Base-by-base conservation (phyloP, 2,329 filamentous ascomycete species). In the Cladosporium austrohemisphaericum region DNA sequence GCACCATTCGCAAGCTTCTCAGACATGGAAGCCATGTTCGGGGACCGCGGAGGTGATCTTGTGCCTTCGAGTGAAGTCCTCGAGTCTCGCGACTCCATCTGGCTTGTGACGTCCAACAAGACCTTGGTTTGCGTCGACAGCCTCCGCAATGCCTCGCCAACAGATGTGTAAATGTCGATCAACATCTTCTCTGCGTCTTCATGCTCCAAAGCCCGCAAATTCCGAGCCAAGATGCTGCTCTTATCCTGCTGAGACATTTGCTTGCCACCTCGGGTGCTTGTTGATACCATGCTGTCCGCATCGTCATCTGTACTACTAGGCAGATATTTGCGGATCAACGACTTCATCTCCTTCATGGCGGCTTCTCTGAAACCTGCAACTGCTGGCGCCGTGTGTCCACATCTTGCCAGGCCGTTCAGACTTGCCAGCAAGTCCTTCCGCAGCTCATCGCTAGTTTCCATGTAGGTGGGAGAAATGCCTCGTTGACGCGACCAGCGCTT, bases 291-390 rank as follows among this genome's bases (percentile, higher is more conserved):
- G 0, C 90, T 95, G 65, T 93, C 88, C 53, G 85, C 88, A 64
- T 98, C 93, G 57, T 97, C 92, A 52, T 98, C 93, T 59, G 83
- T 93, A 9, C 92, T 95, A 62, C 90, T 95, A 1, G 93, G 93
- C 31, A 98, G 76, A 19, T 92, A 86, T 50, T 83, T 81, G 47
- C 90, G 81, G 41, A 98, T 92, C 41, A 97, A 74, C 26, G 81
- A 83, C 60, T 92, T 86, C 65, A 97, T 85, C 67, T 98, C 93
- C 41, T 87, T 84, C 54, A 95, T 72, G 10, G 95, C 82, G 0
- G 87, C 79, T 32, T 95, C 90, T 56, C 92, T 82, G 67, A 93
- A 97, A 0, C 84, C 82, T 31, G 84, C 79, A n/a, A 90, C 87
- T 16, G 93, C 93, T 28, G 84, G 80, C 3, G 83, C 83, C 2